Base-by-base conservation (phyloP, 257 asterid genomes). In the Penstemon newberryi region DNA sequence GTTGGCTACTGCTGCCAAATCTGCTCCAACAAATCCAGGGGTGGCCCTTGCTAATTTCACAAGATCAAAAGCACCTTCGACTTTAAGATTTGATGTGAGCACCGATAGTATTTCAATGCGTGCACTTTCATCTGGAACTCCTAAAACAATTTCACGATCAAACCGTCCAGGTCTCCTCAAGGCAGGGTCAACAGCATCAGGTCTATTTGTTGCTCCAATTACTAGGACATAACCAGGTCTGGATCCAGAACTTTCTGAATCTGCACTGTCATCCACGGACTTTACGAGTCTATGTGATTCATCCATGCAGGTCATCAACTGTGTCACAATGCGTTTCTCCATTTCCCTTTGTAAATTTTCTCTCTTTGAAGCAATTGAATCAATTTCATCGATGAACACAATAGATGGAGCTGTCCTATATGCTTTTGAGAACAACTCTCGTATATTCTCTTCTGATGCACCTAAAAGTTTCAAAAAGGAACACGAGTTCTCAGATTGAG, bases 161-260 rank as follows among this genome's bases (percentile, higher is more conserved):
- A 93, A 93, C 60, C 97, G 86, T 37, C 97, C 97, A 64, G 96
- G 89, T 82, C 98, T 84, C 80, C 98, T 91, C 81, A 90, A 82
- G 36, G 95, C 97, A 67, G 91, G 79, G 65, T 93, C 98, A 73
- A 93, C 60, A 56, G 92, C 83, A 66, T 93, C 97, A 64, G 98
- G 96, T 76, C 95, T 81, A 66, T 93, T 93, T 50, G 97, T 93
- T 37, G 95, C 96, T 71, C 87, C 97, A 74, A 93, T 88, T 42
- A 93, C 98, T 52, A 93, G 85, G 40, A 93, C 91, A 78, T 84
- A 72, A 19, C 92, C 87, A 44, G 87, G 74, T 51, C 25, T 73
- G 56, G 55, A 4, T 64, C 63, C 76, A 60, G 84, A 73, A 65
- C 54, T 77, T 44, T 72, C 90, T 38, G 78, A 62, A 36, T 64